These are phyloP conservation scores for Trichophyton verrucosum DNA, from an alignment of 2,329 filamentous ascomycete genomes.

Conservation along the genomic window DNA sequence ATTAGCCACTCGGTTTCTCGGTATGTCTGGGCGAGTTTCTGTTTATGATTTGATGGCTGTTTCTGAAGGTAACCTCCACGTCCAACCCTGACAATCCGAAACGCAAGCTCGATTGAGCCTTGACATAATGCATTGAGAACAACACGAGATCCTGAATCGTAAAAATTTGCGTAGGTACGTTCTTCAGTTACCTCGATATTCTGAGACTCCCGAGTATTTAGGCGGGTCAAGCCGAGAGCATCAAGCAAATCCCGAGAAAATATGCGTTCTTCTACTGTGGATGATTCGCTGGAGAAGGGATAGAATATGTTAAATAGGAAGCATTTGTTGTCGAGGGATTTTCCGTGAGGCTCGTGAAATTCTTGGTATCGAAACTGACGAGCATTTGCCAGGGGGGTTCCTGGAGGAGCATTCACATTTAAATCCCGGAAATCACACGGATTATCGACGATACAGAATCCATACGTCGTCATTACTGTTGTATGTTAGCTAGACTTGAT, in stretches of 20 bases:
- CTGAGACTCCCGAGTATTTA: conserved; percentile 31
- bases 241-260: conserved; percentile 34
- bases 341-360: conserved; percentile 22
- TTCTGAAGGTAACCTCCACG: conserved; percentile 14
- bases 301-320: conserved; percentile 36
- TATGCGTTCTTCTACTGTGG: conserved; percentile 28
- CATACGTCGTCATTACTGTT: conserved; percentile 35
- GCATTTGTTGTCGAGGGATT: conserved; percentile 25
- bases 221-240: conserved; percentile 30
- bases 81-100: conserved; percentile 28
- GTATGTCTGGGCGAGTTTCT: conserved; percentile 31
- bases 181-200: conserved; percentile 23
- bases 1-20: conserved; percentile 31
- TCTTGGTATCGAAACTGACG: conserved; percentile 24
- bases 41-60: conserved; percentile 29
- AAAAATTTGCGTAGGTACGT: conserved; percentile 19
- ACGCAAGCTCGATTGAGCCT: conserved; percentile 30
- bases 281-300: conserved; percentile 25
- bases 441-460: conserved; percentile 34
- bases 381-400: conserved; percentile 27
- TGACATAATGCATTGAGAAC: conserved; percentile 31
- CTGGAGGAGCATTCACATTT: conserved; percentile 27
- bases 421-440: conserved; percentile 34
- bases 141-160: conserved; percentile 25
- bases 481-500: background rate